Evolutionary conservation across 805 yeast species (phyloP).

Genomic region (Metschnikowia peoriensis): DNA sequence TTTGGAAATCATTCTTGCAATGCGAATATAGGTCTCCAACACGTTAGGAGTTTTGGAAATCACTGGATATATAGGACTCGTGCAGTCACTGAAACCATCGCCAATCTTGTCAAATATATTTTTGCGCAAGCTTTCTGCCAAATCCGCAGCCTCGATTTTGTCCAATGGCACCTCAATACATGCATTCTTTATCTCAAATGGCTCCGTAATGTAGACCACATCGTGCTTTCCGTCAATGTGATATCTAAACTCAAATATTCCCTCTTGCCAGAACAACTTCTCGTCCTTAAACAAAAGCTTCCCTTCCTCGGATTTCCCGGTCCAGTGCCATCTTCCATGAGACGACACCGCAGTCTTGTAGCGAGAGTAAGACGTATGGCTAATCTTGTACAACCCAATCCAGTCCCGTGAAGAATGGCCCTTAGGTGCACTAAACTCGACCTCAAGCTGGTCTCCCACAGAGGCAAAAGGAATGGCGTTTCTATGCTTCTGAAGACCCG

Average conservation of each 20-base stretch:
- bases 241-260: constrained; percentile 71
- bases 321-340: constrained; percentile 62
- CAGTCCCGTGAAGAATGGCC: constrained; percentile 56
- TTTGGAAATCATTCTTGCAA: constrained; percentile 26
- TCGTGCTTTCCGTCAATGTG: constrained; percentile 67
- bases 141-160: constrained; percentile 26
- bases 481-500: constrained; percentile 18
- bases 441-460: constrained; percentile 53
- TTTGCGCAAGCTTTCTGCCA: constrained; percentile 32
- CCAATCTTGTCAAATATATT: constrained; percentile 33
- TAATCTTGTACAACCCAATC: constrained; percentile 71
- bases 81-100: constrained; percentile 19
- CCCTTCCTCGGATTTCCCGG: constrained; percentile 42
- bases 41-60: constrained; percentile 28
- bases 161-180: constrained; percentile 35
- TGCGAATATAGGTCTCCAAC: constrained; percentile 28
- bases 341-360: constrained; percentile 60
- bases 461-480: constrained; percentile 18
- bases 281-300: constrained; percentile 46
- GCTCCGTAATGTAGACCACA: constrained; percentile 62
- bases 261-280: constrained; percentile 60
- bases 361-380: constrained; percentile 56
- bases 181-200: constrained; percentile 57
- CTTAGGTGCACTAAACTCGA: constrained; percentile 55
- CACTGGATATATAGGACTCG: constrained; percentile 26